Conservation (phyloP, 768 basidiomycete genomes). For the Termitomyces sp. region DNA sequence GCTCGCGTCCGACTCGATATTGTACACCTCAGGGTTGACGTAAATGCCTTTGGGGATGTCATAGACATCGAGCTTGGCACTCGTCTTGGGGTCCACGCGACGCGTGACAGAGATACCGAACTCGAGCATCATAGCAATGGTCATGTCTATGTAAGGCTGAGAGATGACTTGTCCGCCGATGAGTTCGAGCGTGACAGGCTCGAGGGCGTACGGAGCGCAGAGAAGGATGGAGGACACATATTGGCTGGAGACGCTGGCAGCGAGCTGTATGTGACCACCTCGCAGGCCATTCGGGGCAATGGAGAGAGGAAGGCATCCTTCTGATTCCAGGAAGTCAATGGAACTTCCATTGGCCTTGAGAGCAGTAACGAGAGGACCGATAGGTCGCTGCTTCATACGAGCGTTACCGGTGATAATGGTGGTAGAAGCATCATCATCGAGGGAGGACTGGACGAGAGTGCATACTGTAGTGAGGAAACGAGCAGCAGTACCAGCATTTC, state of each 20-base stretch:
- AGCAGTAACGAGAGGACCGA: conserved; percentile 91
- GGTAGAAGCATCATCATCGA: conserved; percentile 31
- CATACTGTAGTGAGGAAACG: conserved; percentile 97
- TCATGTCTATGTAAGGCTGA: conserved; percentile 99
- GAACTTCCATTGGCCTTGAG: conserved; percentile 74
- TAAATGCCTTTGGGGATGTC: conserved; percentile 81
- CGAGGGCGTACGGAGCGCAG: conserved; percentile 87
- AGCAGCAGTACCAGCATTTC: conserved; percentile 96
- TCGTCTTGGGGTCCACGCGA: conserved; percentile 51
- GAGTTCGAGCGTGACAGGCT: conserved; percentile 84
- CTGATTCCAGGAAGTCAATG: conserved; percentile 72
- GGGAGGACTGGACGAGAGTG: conserved; percentile 63
- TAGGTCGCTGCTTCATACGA: conserved; percentile 98
- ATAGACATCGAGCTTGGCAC: conserved; percentile 73
- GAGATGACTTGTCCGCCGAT: conserved; percentile 95
- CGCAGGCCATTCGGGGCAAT: conserved; percentile 80
- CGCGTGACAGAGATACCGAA: conserved; percentile 82
- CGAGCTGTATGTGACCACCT: conserved; percentile 79
- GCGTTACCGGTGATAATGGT: conserved; percentile 96
- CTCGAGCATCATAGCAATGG: conserved; percentile 93
- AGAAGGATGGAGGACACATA: conserved; percentile 97
- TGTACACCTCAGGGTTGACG: conserved; percentile 73
- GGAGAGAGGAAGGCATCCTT: conserved; percentile 84
- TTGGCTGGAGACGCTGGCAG: conserved; percentile 95
- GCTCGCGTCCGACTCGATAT: conserved; percentile 93